A percentile compares a stretch with the other conserved stretches of the same genome.
phyloP scores from a whole-genome alignment of 2,329 filamentous ascomycete species.

The Cercospora zeae-maydis region DNA sequence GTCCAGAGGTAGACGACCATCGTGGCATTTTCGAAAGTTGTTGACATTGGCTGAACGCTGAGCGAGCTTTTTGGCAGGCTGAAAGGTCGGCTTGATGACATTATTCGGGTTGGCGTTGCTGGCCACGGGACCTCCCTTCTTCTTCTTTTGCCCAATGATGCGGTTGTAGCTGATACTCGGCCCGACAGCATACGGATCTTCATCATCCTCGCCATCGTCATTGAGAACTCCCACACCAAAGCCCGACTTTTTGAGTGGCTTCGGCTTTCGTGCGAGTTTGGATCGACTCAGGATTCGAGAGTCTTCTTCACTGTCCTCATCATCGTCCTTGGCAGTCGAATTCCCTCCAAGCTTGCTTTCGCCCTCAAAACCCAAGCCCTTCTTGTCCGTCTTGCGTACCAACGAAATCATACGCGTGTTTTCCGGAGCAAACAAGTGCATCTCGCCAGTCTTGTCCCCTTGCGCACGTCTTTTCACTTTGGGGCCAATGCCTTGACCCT shows the following conservation, averaged over 20 bases:
- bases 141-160: constrained; percentile 75
- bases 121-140: constrained; percentile 50
- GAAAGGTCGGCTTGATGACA: constrained; percentile 59
- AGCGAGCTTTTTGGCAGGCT: constrained; percentile 63
- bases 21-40: constrained; percentile 68
- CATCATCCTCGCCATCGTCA: constrained; percentile 90
- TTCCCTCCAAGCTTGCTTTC: constrained; percentile 52
- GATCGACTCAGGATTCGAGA: constrained; percentile 31
- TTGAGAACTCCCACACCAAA: constrained; percentile 89
- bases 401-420: constrained; percentile 68
- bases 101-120: constrained; percentile 23
- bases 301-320: constrained; percentile 31
- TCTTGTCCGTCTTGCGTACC: constrained; percentile 62
- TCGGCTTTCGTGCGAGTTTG: constrained; percentile 37
- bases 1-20: constrained; percentile 73
- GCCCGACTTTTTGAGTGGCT: constrained; percentile 60
- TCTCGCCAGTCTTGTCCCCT: constrained; percentile 55
- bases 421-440: constrained; percentile 80
- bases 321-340: constrained; percentile 33
- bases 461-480: constrained; percentile 73
- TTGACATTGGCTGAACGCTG: constrained; percentile 36
- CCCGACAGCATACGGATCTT: constrained; percentile 89
- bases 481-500: constrained; percentile 87
- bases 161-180: constrained; percentile 86
- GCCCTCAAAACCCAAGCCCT: constrained; percentile 65